These are phyloP conservation scores for Eucalyptus marginata DNA, from an alignment of 345 rosid genomes.

Conservation along the genomic window DNA sequence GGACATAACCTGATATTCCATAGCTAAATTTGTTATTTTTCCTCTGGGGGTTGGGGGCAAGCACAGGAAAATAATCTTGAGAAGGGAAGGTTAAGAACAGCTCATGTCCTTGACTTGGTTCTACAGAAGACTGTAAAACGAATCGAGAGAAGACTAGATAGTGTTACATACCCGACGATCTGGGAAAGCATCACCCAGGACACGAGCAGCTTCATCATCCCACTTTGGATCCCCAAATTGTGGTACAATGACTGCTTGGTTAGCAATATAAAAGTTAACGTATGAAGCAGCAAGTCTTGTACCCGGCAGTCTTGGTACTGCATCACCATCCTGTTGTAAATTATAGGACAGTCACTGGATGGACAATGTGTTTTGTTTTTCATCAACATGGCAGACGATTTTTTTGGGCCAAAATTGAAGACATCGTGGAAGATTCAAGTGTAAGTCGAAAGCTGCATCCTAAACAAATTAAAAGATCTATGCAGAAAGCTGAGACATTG, in stretches of 20 bases:
- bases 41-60: not conserved
- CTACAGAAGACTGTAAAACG: not conserved
- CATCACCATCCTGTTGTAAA: conserved; percentile 39
- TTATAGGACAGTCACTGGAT: not conserved
- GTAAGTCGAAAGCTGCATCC: not conserved
- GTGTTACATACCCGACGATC: conserved; percentile 33
- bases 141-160: not conserved
- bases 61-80: not conserved
- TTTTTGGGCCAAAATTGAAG: not conserved
- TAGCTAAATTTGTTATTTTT: not conserved
- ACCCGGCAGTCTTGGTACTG: conserved; percentile 45
- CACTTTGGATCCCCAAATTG: conserved; percentile 74
- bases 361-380: not conserved
- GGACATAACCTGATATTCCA: not conserved
- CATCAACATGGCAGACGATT: not conserved
- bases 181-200: conserved; percentile 63
- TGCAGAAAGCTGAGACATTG: not conserved
- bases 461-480: not conserved
- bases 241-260: conserved; percentile 63
- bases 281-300: conserved; percentile 90
- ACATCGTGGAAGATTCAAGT: not conserved
- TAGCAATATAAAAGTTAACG: conserved; percentile 69
- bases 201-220: conserved; percentile 71
- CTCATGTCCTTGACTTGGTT: not conserved
- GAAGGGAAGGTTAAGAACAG: not conserved